A percentile compares a stretch with the other conserved stretches of the same genome.
phyloP scores from a whole-genome alignment of 192 early-diverging fungal genomes.

The Coemansia javaensis region DNA sequence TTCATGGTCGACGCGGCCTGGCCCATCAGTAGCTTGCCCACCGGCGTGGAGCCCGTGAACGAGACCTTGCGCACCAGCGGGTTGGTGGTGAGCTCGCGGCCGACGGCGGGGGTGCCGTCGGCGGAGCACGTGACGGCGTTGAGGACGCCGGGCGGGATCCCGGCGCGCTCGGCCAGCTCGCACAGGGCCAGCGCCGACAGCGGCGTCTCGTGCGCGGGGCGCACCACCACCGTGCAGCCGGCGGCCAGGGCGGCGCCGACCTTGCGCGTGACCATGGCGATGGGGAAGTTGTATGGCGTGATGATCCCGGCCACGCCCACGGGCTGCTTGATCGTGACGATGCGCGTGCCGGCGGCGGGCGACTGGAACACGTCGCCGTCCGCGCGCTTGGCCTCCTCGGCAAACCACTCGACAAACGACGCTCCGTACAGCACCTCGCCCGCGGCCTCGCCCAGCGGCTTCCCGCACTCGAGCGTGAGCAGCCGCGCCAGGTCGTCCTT shows the following conservation, averaged over 20 bases:
- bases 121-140: constrained; percentile 49
- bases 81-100: constrained; percentile 43
- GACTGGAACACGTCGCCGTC: constrained; percentile 78
- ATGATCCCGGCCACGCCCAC: constrained; percentile 71
- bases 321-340: constrained; percentile 70
- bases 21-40: constrained; percentile 51
- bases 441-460: constrained; percentile 54
- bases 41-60: constrained; percentile 55
- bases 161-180: constrained; percentile 46
- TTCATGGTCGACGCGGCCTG: constrained; percentile 50
- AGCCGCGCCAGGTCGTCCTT: constrained; percentile 72
- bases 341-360: constrained; percentile 49
- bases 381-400: constrained; percentile 74
- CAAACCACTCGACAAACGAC: constrained; percentile 76
- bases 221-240: constrained; percentile 49
- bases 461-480: constrained; percentile 82
- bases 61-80: constrained; percentile 49
- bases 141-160: constrained; percentile 52
- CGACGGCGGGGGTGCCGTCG: constrained; percentile 45
- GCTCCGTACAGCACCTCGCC: constrained; percentile 63
- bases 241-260: constrained; percentile 44
- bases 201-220: constrained; percentile 58
- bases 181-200: constrained; percentile 53
- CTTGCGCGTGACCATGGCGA: constrained; percentile 68
- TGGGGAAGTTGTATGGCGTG: constrained; percentile 82